Evolutionary conservation across 768 basidiomycete species (phyloP), one percentile per base, ranked within the genome.

Genomic region (Lactarius quietus): DNA sequence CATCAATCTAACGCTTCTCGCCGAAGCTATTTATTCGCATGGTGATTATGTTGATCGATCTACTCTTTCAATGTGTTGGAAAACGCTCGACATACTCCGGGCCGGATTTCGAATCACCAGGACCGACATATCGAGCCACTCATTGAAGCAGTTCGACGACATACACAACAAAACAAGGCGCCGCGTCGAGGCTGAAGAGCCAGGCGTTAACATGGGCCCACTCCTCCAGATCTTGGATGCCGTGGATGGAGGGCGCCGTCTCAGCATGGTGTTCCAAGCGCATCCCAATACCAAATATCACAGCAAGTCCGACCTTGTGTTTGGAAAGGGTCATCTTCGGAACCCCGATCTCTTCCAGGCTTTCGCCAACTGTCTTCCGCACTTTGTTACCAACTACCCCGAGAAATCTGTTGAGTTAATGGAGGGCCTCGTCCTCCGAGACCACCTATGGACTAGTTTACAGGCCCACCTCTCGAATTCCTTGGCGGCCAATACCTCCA

Each of bases 61-160:
- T 2, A 45, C 3, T 35, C 64, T 65, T 31, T 54, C 64, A 2
- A 31, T 65, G 33, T 65, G 59, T n/a, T 65, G 64, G 64, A 54
- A 17, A n/a, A 38, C 59, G 4, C 59, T 65, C 53, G 59, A 65
- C 41, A 28, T 26, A 31, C 64, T 65, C 20, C 26, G 55, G 58
- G 60, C n/a, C 26, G 28, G 36, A 17, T 41, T 65, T n/a, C n/a
- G n/a, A n/a, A 36, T 60, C 4, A 10, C 54, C 15, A 41, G n/a
- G 41, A 26, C 35, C 3, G 41, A 48, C 3, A 33, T 48, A 12
- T 45, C 53, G 5, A 3, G 10, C 0, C 4, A 28, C 10, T 8
- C 59, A 26, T 41, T 36, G 36, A 5, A 2, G 3, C 15, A 17
- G 8, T 65, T 65, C 43, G 12, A 65, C 7, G 8, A 38, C 0